Conservation (phyloP, 352 stramenopile species). For the Phytophthora citricola region DNA sequence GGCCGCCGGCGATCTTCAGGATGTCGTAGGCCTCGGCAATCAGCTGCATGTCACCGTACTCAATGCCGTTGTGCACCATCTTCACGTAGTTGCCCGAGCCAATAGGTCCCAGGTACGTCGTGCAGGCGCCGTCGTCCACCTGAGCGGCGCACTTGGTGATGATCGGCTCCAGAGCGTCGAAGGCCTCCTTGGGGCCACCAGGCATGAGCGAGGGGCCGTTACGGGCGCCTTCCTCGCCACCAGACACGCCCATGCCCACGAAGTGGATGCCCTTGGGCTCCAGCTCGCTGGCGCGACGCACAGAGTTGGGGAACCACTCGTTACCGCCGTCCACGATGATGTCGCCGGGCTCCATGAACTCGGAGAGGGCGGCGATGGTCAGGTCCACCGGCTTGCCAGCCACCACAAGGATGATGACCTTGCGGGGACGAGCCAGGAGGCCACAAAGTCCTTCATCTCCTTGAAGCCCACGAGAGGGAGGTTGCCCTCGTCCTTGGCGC, state of each 20-base stretch:
- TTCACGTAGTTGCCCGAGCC: slow-evolving; percentile 99
- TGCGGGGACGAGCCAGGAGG: slow-evolving; percentile 95
- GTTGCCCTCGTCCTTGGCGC: slow-evolving; percentile 96
- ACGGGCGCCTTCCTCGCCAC: slow-evolving; percentile 97
- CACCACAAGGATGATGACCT: slow-evolving; percentile 99
- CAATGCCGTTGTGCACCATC: slow-evolving; percentile 99
- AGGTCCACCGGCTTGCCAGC: slow-evolving; percentile 96
- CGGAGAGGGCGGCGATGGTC: slow-evolving; percentile 87
- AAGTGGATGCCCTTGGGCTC: slow-evolving; percentile 97
- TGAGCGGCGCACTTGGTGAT: slow-evolving; percentile 97
- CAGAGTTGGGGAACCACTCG: slow-evolving; percentile 99
- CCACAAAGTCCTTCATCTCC: slow-evolving; percentile 93
- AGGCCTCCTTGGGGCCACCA: slow-evolving; percentile 95
- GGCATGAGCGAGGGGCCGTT: slow-evolving; percentile 99
- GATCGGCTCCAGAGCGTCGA: slow-evolving; percentile 97
- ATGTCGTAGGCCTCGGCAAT: slow-evolving; percentile 99
- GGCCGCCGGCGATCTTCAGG: slow-evolving; percentile 92
- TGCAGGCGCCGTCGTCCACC: slow-evolving; percentile 95
- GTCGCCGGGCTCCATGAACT: slow-evolving; percentile 95
- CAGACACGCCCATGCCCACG: slow-evolving; percentile 98
- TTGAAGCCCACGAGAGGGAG: slow-evolving; percentile 94
- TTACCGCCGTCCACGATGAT: slow-evolving; percentile 99
- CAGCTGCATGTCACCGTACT: slow-evolving; percentile 99
- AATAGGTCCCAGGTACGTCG: slow-evolving; percentile 96
- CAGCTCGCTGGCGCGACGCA: slow-evolving; percentile 94